Evolutionary conservation across 148 eudicot species (phyloP), one percentile per base, ranked within the genome.

Genomic region (Nepenthes mirabilis): DNA sequence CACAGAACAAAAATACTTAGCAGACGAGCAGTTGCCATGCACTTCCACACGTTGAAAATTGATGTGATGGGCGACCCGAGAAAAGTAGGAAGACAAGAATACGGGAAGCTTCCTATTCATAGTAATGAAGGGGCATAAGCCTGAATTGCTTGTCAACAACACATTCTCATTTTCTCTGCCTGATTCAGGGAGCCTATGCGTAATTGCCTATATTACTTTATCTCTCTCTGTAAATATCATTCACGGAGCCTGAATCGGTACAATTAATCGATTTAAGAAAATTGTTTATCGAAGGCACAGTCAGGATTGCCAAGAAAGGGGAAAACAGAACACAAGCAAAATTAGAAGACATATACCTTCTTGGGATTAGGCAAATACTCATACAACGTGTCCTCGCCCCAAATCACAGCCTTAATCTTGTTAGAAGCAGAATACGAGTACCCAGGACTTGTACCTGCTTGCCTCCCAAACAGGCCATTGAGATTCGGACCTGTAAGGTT

Each of bases 1-100:
- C 81, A 80, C 1, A 43, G 34, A 37, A 58, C 37, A 58, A 45
- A 45, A 5, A 45, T 45, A 11, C 6, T 45, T 45, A 6, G 0
- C 48, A 23, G 6, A 5, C 48, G 48, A 45, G 6, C 48, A 45
- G 48, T 45, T 45, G 6, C 6, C 11, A 45, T 45, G 8, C 48
- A 45, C 11, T 45, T 11, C 48, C 23, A 23, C 23, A 23, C 23
- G 23, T 23, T 23, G 23, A 23, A 23, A 45, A 45, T 45, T 45
- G 6, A 45, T 45, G 48, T 45, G 11, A 5, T 5, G 48, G 11
- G 48, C 48, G 11, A 6, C 6, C 48, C 11, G 11, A 45, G 48
- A 6, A 11, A 45, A 45, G 48, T 6, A 11, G 1, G 48, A 6
- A 45, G 48, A 23, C 23, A 23, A 23, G 23, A 23, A 23, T 23